Base-by-base conservation (phyloP, 176 grass and related monocot species). In the Phragmites australis region DNA sequence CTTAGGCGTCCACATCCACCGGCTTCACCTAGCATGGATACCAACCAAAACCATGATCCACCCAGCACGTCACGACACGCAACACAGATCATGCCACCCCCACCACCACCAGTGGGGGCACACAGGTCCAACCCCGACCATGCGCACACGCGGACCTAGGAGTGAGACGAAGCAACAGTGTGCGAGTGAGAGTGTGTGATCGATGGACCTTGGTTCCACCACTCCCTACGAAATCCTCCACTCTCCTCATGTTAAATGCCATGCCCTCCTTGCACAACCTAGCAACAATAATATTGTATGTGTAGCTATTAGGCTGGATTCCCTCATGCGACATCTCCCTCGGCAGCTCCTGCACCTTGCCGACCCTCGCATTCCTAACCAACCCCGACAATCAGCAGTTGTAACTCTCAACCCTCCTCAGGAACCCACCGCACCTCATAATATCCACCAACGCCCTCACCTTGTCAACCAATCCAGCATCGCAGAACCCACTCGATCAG, bases 331-430 rank as follows among this genome's bases (percentile, higher is more conserved):
- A 46, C 95, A 98, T 98, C 76, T 98, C 86, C 71, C 81, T 74
- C 27, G 94, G 78, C 68, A 98, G 48, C 50, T 91, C 80, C 48
- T 78, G 74, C 8, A 90, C 95, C 60, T 93, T 92, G 3, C 91
- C 84, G 6, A 91, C 61, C 63, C 75, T 89, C 41, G 82, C 88
- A 62, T 89, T 83, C 83, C 78, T 94, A 68, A 93, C 92, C 66
- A 98, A 89, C 4, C 90, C 92, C 2, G 86, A 85, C 87, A 98
- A 77, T 92, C 95, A 98, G 75, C 87, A 81, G 74, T 98, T 98
- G 67, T 94, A 98, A 72, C 90, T 98, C 81, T 89, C 81, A 4
- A 79, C 72, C 52, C 61, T 89, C 83, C 80, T 83, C 65, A 98
- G 86, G 85, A 85, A 94, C 18, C 95, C 95, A 39, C 85, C 80